phyloP scores from a whole-genome alignment of 768 basidiomycete species.

The Boletales sp. region DNA sequence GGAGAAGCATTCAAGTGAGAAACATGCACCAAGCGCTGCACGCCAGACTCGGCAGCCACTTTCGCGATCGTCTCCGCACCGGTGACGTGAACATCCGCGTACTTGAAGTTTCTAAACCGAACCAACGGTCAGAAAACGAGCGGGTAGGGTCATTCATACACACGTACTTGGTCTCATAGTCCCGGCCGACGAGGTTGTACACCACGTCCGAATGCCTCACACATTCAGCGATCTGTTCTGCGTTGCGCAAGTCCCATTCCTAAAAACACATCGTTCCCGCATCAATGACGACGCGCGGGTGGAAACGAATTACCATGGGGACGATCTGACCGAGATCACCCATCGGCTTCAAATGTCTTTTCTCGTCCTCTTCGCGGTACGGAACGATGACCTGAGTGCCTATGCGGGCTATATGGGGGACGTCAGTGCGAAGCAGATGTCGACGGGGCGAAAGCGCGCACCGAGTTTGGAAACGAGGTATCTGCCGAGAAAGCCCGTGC shows the following conservation, averaged over 20 bases:
- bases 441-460: conserved; percentile 27
- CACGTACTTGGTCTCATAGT: conserved; percentile 89
- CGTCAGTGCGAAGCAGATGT: background rate
- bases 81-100: conserved; percentile 71
- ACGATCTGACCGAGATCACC: conserved; percentile 97
- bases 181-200: conserved; percentile 91
- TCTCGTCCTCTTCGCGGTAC: conserved; percentile 93
- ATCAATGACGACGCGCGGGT: conserved; percentile 1
- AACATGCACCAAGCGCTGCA: conserved; percentile 86
- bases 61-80: conserved; percentile 86
- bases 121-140: background rate
- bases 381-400: conserved; percentile 94
- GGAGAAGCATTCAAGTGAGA: conserved; percentile 91
- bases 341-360: conserved; percentile 84
- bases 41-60: conserved; percentile 71
- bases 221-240: conserved; percentile 90
- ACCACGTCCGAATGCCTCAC: conserved; percentile 93
- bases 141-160: conserved; percentile 6
- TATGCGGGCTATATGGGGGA: conserved; percentile 62
- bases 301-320: conserved; percentile 62
- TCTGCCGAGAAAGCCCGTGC: conserved; percentile 91
- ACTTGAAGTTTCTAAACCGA: conserved; percentile 77
- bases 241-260: conserved; percentile 96
- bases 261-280: conserved; percentile 26
- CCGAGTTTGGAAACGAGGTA: conserved; percentile 94